Conservation (phyloP, 2,329 filamentous ascomycete species). For the Nothophaeocryptopus gaeumannii region DNA sequence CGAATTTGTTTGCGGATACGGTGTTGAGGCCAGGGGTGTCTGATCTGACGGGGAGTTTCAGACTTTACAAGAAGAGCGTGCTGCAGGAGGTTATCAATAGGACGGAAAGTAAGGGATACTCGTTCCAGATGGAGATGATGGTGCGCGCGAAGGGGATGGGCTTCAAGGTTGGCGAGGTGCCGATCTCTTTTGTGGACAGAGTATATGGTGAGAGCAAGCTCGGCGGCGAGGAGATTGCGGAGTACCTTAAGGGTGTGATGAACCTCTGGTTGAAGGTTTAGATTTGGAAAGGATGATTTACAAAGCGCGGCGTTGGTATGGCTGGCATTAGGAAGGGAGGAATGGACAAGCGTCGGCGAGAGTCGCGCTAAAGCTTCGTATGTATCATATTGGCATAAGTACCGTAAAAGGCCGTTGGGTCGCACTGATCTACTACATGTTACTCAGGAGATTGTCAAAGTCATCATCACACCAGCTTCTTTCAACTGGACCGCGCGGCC, state of each 20-base stretch:
- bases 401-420: too few relatives aligned
- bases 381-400: conserved; percentile 10
- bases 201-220: conserved; percentile 95
- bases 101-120: conserved; percentile 95
- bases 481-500: too few relatives aligned
- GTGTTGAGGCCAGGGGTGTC: conserved; percentile 89
- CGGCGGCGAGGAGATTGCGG: conserved; percentile 90
- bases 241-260: conserved; percentile 73
- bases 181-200: conserved; percentile 93
- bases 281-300: not conserved
- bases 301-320: conserved; percentile 21
- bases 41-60: conserved; percentile 91
- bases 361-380: conserved; percentile 13
- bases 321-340: conserved; percentile 1
- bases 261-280: conserved; percentile 51
- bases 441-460: too few relatives aligned
- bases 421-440: too few relatives aligned
- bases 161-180: conserved; percentile 88
- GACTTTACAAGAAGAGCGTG: conserved; percentile 88
- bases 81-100: conserved; percentile 84
- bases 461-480: too few relatives aligned
- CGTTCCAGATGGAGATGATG: conserved; percentile 99
- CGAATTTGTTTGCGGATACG: conserved; percentile 94
- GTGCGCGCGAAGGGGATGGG: conserved; percentile 95
- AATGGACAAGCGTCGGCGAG: conserved; percentile 2